Percentiles rank a stretch among this genome's conserved stretches.
phyloP scores from a whole-genome alignment of 2,329 filamentous ascomycete genomes.

The Setomelanomma holmii region DNA sequence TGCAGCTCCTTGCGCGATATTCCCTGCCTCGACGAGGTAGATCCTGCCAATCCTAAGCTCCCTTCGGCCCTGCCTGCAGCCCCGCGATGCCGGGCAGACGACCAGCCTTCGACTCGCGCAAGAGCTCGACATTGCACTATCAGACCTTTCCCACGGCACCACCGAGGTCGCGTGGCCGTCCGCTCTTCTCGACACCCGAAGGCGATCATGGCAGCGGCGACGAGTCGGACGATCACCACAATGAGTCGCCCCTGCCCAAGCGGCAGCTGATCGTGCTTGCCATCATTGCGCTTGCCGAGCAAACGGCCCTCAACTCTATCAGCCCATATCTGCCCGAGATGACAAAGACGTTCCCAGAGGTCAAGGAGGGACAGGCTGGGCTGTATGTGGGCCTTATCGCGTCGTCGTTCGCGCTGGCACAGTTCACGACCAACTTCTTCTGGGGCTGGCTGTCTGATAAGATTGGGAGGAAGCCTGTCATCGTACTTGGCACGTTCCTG shows the following conservation, averaged over 20 bases:
- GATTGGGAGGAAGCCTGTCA: conserved; percentile 81
- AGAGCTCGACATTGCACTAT: conserved; percentile 70
- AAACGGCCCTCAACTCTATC: conserved; percentile 96
- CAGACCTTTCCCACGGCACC: conserved; percentile 82
- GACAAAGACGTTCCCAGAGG: conserved; percentile 83
- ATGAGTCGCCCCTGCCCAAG: conserved; percentile 78
- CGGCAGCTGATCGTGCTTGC: conserved; percentile 85
- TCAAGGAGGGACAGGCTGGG: conserved; percentile 74
- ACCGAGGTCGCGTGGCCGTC: conserved; percentile 69
- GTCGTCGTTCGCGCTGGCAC: conserved; percentile 88
- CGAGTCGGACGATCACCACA: conserved; percentile 46
- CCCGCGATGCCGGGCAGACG: conserved; percentile 39
- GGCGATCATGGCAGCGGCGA: conserved; percentile 38
- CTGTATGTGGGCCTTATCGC: conserved; percentile 91
- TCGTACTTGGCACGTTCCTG: conserved; percentile 81
- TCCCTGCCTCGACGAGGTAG: conserved; percentile 32
- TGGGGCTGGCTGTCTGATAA: conserved; percentile 86
- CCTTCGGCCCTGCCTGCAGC: conserved; percentile 8
- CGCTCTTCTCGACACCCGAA: conserved; percentile 46
- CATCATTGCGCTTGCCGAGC: conserved; percentile 87
- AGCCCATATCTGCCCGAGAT: conserved; percentile 94
- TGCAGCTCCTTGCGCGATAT: conserved; percentile 7
- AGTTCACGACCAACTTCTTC: conserved; percentile 89
- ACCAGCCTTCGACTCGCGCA: conserved; percentile 48
- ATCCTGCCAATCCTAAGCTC: conserved; percentile 10